Percentiles rank a stretch among this genome's conserved stretches.
phyloP scores from a whole-genome alignment of 805 yeast genomes.

The Lachancea lanzarotensis region DNA sequence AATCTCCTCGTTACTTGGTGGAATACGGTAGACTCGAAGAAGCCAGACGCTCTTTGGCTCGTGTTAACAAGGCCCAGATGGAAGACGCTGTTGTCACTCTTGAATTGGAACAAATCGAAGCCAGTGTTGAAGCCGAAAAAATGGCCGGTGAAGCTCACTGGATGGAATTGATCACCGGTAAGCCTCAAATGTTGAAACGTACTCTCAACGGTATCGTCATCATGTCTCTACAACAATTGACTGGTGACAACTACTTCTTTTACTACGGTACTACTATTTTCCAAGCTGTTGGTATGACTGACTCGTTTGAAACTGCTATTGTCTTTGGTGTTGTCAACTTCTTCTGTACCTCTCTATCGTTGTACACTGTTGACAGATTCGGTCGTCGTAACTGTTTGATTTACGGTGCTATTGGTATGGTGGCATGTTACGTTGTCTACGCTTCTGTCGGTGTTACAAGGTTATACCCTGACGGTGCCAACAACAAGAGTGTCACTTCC shows the following conservation, averaged over 20 bases:
- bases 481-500: constrained; percentile 31
- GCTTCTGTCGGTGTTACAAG: constrained; percentile 54
- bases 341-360: constrained; percentile 46
- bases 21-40: constrained; percentile 51
- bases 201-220: constrained; percentile 49
- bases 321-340: constrained; percentile 54
- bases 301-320: constrained; percentile 53
- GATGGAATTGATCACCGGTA: constrained; percentile 59
- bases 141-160: constrained; percentile 61
- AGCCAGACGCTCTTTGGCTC: constrained; percentile 53
- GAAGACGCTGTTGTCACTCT: constrained; percentile 50
- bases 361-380: constrained; percentile 45
- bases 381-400: constrained; percentile 46
- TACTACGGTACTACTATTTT: constrained; percentile 60
- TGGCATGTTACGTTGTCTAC: constrained; percentile 40
- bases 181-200: constrained; percentile 49
- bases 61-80: constrained; percentile 47
- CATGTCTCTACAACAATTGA: constrained; percentile 60
- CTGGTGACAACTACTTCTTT: constrained; percentile 62
- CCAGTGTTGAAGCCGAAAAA: constrained; percentile 53
- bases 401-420: constrained; percentile 44
- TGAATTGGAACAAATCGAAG: constrained; percentile 51
- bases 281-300: constrained; percentile 52
- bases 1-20: constrained; percentile 63
- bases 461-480: constrained; percentile 37